Evolutionary conservation across 2,329 filamentous ascomycete genomes (phyloP).

Genomic region (Penicillium sp.): DNA sequence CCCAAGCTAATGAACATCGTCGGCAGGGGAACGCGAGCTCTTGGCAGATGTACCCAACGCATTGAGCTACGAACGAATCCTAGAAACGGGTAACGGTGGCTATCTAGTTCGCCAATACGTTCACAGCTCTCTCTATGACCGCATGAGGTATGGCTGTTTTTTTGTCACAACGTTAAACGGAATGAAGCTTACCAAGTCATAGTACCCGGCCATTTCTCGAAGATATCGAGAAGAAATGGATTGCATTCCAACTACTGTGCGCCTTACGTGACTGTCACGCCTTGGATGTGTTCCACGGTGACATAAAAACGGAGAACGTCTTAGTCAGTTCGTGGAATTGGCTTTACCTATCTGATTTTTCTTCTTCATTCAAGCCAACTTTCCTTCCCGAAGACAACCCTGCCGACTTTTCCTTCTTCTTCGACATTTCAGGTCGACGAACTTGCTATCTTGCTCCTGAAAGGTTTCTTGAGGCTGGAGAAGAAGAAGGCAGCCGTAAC

Average conservation of each 20-base stretch:
- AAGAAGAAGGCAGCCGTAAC: constrained; percentile 65
- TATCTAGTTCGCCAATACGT: constrained; percentile 94
- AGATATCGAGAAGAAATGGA: constrained; percentile 98
- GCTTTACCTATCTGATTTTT: constrained; percentile 98
- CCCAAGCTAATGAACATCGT: constrained; percentile 21
- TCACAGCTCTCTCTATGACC: constrained; percentile 95
- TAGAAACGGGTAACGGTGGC: constrained; percentile 89
- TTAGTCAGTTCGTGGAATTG: constrained; percentile 99
- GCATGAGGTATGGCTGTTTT: constrained; percentile 62
- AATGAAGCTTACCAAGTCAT: constrained; percentile 29
- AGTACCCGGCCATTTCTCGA: constrained; percentile 96
- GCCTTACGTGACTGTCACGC: constrained; percentile 90
- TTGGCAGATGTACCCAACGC: constrained; percentile 88
- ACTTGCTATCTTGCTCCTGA: constrained; percentile 97
- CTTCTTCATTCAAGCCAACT: constrained; percentile 90
- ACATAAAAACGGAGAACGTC: constrained; percentile 98
- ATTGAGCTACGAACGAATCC: constrained; percentile 82
- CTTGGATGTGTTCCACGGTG: constrained; percentile 88
- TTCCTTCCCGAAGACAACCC: constrained; percentile 95
- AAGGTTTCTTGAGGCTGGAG: constrained; percentile 76
- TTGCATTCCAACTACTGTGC: constrained; percentile 92
- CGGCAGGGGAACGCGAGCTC: constrained; percentile 73
- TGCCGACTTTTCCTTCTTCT: constrained; percentile 96
- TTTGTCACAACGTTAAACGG: background rate
- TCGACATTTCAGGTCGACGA: constrained; percentile 86